These are phyloP conservation scores for Hygrocybe punicea DNA, from an alignment of 768 basidiomycete species.

Conservation along the genomic window DNA sequence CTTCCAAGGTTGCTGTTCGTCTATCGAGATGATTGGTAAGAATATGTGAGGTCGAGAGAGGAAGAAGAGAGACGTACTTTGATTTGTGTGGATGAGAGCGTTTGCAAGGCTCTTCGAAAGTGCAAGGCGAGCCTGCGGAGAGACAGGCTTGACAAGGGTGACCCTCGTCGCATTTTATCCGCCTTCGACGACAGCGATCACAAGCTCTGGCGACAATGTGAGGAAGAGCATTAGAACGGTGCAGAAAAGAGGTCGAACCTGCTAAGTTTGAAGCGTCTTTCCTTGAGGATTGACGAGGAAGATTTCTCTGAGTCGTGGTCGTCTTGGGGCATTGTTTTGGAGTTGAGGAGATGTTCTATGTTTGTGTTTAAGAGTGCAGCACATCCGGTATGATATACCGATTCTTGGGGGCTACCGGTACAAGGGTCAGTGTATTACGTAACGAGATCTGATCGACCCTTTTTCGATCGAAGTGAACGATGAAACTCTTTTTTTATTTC, in stretches of 20 bases:
- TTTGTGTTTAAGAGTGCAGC: too few species aligned
- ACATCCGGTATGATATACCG: too few species aligned
- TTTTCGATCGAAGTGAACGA: too few species aligned
- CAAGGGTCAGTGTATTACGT: too few species aligned
- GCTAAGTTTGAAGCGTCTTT: slow-evolving; percentile 83
- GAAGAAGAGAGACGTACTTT: slow-evolving; percentile 46
- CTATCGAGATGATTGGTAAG: slow-evolving; percentile 30
- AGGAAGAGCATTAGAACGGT: slow-evolving; percentile 9
- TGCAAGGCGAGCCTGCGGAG: slow-evolving; percentile 77
- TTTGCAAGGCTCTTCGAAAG: slow-evolving; percentile 86
- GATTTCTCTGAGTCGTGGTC: slow-evolving; percentile 36
- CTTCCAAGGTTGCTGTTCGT: slow-evolving; percentile 79
- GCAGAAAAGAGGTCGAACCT: slow-evolving; percentile 44
- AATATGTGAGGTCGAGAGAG: not conserved
- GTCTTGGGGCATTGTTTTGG: slow-evolving; percentile 46
- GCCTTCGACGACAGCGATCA: slow-evolving; percentile 82
- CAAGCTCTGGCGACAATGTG: slow-evolving; percentile 58
- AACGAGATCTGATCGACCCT: too few species aligned
- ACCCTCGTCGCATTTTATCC: slow-evolving; percentile 87
- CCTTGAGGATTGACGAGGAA: slow-evolving; percentile 59
- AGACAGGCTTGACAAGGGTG: slow-evolving; percentile 86
- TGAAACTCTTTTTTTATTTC: too few species aligned
- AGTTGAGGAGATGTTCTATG: slow-evolving; percentile 18
- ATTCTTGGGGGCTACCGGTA: too few species aligned
- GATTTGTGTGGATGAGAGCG: slow-evolving; percentile 84